These are phyloP conservation scores for Blastocystis sp. DNA, from an alignment of 352 stramenopile species.

Conservation along the genomic window DNA sequence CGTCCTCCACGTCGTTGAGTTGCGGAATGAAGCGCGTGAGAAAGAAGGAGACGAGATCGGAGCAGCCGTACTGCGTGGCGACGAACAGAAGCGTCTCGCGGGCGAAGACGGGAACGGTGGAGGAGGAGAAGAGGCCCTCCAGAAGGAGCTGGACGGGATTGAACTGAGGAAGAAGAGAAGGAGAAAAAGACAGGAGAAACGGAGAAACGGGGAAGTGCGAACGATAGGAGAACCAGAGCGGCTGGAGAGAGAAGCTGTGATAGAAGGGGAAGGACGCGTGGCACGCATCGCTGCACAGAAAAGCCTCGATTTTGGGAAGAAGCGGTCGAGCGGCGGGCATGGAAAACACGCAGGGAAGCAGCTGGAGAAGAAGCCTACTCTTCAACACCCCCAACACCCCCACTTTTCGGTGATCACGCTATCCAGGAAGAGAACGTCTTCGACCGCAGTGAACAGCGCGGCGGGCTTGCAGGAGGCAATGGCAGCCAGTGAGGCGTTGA, in stretches of 20 bases:
- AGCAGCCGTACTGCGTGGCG: neutral
- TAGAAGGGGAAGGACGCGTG: neutral
- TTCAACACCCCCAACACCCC: neutral
- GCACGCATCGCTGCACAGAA: neutral
- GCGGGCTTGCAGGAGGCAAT: neutral
- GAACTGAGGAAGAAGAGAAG: neutral
- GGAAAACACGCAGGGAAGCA: neutral
- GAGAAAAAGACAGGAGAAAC: neutral
- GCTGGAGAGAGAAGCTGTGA: neutral
- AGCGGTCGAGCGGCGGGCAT: neutral
- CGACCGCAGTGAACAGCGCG: neutral
- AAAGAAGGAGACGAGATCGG: neutral
- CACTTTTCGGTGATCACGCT: neutral
- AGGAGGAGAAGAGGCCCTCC: neutral
- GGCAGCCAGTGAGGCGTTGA: neutral
- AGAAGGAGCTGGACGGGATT: neutral
- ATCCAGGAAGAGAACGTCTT: neutral
- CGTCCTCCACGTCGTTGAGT: neutral
- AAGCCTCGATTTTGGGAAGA: neutral
- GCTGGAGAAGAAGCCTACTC: neutral
- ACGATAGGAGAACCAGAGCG: neutral
- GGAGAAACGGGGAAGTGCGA: neutral
- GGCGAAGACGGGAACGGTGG: neutral
- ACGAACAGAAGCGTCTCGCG: conserved; percentile 2
- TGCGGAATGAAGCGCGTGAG: neutral